Evolutionary conservation across 2,329 filamentous ascomycete species (phyloP).

Genomic region (Dichotomopilus funicola): DNA sequence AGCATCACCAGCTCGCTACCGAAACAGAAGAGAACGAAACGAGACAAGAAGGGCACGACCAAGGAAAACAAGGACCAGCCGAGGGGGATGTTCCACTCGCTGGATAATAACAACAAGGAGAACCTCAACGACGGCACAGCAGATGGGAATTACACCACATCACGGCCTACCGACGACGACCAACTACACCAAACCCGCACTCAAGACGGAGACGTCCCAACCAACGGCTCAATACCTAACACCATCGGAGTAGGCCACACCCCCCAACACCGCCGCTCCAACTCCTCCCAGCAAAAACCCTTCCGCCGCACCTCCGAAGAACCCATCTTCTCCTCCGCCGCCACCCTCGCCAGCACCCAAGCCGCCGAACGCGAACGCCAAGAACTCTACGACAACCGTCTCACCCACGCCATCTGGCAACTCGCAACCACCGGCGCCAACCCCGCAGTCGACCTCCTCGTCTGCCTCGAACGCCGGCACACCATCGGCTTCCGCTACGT

Average conservation of each 20-base stretch:
- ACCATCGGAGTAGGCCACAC: constrained; percentile 13
- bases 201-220: constrained; percentile 20
- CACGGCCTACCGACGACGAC: constrained; percentile 29
- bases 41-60: constrained; percentile 28
- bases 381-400: constrained; percentile 69
- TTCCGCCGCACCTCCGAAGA: constrained; percentile 19
- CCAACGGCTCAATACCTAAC: constrained; percentile 1
- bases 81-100: constrained; percentile 22
- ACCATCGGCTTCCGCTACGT: constrained; percentile 95
- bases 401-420: constrained; percentile 93
- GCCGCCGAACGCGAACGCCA: constrained; percentile 66
- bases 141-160: constrained; percentile 7
- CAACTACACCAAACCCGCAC: constrained; percentile 44
- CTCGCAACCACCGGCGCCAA: constrained; percentile 86
- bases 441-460: constrained; percentile 84
- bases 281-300: constrained; percentile 15
- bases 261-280: constrained; percentile 22
- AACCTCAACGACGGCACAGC: constrained; percentile 31
- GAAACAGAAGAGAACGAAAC: constrained; percentile 52
- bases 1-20: constrained; percentile 74
- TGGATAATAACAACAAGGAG: constrained; percentile 50
- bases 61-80: constrained; percentile 36
- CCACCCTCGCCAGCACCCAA: constrained; percentile 38
- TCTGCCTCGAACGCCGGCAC: constrained; percentile 85
- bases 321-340: constrained; percentile 43